A percentile compares a stretch with the other conserved stretches of the same genome.
These are phyloP conservation scores for Halenospora varia DNA, from an alignment of 495 filamentous ascomycete species.

Conservation along the genomic window DNA sequence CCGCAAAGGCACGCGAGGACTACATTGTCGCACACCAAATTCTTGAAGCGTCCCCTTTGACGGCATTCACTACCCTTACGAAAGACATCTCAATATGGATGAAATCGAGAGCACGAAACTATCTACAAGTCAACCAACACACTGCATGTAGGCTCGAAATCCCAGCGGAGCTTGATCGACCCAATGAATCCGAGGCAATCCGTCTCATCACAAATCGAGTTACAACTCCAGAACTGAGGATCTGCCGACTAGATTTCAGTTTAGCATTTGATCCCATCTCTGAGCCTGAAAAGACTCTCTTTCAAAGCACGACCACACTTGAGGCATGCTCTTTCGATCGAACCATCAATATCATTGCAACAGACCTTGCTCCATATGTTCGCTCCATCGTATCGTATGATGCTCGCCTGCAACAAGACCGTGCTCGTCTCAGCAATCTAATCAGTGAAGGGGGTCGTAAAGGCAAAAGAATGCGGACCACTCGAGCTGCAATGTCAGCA, in stretches of 20 bases:
- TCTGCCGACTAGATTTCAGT: conserved; percentile 40
- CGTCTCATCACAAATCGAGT: conserved; percentile 10
- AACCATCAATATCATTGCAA: conserved; percentile 52
- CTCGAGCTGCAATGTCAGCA: conserved; percentile 75
- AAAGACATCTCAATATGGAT: conserved; percentile 28
- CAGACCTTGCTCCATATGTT: conserved; percentile 82
- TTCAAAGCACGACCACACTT: conserved; percentile 15
- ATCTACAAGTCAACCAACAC: conserved; percentile 23
- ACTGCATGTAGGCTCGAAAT: conserved; percentile 16
- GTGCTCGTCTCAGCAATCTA: conserved; percentile 57
- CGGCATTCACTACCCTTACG: conserved; percentile 14
- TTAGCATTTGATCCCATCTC: conserved; percentile 56
- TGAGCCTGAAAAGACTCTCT: conserved; percentile 32
- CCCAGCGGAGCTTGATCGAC: conserved; percentile 13
- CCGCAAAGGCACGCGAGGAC: conserved; percentile 56
- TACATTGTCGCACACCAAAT: conserved; percentile 59
- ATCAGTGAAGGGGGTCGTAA: conserved; percentile 39
- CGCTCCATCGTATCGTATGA: conserved; percentile 78
- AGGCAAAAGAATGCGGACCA: conserved; percentile 66
- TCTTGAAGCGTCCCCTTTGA: conserved; percentile 44
- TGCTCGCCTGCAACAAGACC: conserved; percentile 59
- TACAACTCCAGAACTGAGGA: conserved; percentile 1
- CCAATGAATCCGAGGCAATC: conserved; percentile 14
- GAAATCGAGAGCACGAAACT: conserved; percentile 25
- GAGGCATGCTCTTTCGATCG: conserved; percentile 67